phyloP scores from a whole-genome alignment of 805 yeast genomes.

The Cyberlindnera amylophila region DNA sequence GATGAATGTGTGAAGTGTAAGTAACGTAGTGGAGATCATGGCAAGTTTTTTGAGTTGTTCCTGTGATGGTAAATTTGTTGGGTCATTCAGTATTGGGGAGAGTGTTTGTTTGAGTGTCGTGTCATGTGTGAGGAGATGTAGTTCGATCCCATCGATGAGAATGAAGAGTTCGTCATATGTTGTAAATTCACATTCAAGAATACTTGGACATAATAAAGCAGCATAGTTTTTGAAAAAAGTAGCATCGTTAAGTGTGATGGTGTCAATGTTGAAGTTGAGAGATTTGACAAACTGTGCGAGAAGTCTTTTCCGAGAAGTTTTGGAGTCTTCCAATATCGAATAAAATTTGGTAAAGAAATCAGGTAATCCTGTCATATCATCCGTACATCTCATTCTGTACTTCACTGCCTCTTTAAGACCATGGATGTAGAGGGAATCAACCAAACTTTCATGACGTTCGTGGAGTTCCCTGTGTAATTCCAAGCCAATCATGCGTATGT shows the following conservation, averaged over 20 bases:
- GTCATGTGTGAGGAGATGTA: slow-evolving; percentile 10
- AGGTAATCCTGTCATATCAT: slow-evolving; percentile 18
- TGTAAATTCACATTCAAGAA: slow-evolving; percentile 37
- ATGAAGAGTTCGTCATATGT: slow-evolving; percentile 50
- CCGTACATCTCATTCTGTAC: slow-evolving; percentile 33
- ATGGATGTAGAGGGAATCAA: slow-evolving; percentile 60
- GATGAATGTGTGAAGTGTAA: slow-evolving; percentile 5
- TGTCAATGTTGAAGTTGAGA: slow-evolving; percentile 27
- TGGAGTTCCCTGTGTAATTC: slow-evolving; percentile 52
- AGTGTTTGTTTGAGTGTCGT: slow-evolving; percentile 5
- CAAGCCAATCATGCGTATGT: slow-evolving; percentile 45
- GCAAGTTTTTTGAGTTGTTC: slow-evolving; percentile 1
- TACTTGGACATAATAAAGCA: slow-evolving; percentile 34
- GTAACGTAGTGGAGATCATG: background rate
- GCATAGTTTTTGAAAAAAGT: slow-evolving; percentile 26
- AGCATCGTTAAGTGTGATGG: slow-evolving; percentile 20
- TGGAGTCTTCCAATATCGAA: slow-evolving; percentile 37
- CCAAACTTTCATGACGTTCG: slow-evolving; percentile 66
- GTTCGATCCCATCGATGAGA: slow-evolving; percentile 41
- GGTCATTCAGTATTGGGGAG: background rate
- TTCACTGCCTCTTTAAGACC: slow-evolving; percentile 55
- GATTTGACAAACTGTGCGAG: slow-evolving; percentile 32
- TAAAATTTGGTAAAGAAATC: slow-evolving; percentile 39
- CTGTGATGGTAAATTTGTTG: background rate
- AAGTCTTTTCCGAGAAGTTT: slow-evolving; percentile 41